Percentiles rank a stretch among this genome's conserved stretches.
phyloP scores from a whole-genome alignment of 192 early-diverging fungal genomes.

The Coemansia sp. region DNA sequence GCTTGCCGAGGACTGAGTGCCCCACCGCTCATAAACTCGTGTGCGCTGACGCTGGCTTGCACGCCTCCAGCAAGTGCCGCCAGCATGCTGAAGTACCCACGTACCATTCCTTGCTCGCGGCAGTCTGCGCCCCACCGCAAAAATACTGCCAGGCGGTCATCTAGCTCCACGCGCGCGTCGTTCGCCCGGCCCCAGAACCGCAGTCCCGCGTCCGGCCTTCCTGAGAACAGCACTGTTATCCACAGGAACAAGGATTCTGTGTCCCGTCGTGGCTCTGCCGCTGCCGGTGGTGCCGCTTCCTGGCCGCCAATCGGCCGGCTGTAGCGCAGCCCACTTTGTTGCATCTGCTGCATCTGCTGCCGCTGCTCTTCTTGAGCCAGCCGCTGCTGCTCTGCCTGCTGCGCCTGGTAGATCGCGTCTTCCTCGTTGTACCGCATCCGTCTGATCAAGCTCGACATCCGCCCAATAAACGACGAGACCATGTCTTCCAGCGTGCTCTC shows the following conservation, averaged over 20 bases:
- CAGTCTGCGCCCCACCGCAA: conserved; percentile 63
- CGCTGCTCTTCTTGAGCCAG: conserved; percentile 38
- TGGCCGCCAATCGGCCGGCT: conserved; percentile 24
- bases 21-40: conserved; percentile 55
- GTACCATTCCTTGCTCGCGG: conserved; percentile 60
- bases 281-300: not conserved
- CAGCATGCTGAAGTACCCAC: conserved; percentile 79
- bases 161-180: conserved; percentile 31
- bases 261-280: conserved; percentile 50
- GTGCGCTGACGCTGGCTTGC: conserved; percentile 61
- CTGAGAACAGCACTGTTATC: conserved; percentile 70
- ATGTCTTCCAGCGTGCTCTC: conserved; percentile 56
- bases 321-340: conserved; percentile 31
- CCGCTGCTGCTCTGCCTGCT: conserved; percentile 38
- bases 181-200: conserved; percentile 61
- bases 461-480: conserved; percentile 55
- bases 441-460: conserved; percentile 59
- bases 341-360: conserved; percentile 38
- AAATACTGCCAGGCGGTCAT: conserved; percentile 61
- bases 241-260: conserved; percentile 71
- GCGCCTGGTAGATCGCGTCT: conserved; percentile 56
- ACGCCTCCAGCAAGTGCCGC: conserved; percentile 76
- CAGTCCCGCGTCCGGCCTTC: conserved; percentile 71
- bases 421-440: conserved; percentile 70
- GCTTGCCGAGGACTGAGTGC: conserved; percentile 43